These are phyloP conservation scores for Cytidiella melzeri DNA, from an alignment of 768 basidiomycete genomes.

Conservation along the genomic window DNA sequence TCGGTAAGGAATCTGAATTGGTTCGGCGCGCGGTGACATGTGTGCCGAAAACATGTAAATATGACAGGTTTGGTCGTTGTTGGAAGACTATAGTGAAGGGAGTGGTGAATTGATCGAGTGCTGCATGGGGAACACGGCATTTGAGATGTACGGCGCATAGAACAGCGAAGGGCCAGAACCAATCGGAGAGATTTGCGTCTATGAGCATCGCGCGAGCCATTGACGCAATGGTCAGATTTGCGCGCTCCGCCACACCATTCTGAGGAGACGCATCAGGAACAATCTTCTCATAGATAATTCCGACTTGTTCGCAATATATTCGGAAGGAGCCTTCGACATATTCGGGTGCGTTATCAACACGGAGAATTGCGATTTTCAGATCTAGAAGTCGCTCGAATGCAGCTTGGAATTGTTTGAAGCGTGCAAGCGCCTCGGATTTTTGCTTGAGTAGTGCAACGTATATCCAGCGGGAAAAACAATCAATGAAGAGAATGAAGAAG, in stretches of 20 bases:
- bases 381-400: too few relatives aligned
- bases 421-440: too few relatives aligned
- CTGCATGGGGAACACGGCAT: slow-evolving; percentile 8
- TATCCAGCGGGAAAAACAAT: too few relatives aligned
- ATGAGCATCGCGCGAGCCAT: slow-evolving; percentile 21
- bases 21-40: slow-evolving; percentile 16
- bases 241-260: slow-evolving; percentile 34
- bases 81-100: too few relatives aligned
- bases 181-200: slow-evolving; percentile 14
- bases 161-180: slow-evolving; percentile 24
- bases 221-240: slow-evolving; percentile 21
- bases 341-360: slow-evolving; percentile 26
- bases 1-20: too few relatives aligned
- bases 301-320: slow-evolving; percentile 20
- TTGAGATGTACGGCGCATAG: slow-evolving; percentile 15
- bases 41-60: slow-evolving; percentile 20
- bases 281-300: slow-evolving; percentile 33
- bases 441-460: too few relatives aligned
- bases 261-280: slow-evolving; percentile 36
- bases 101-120: too few relatives aligned
- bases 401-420: too few relatives aligned
- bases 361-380: slow-evolving; percentile 23
- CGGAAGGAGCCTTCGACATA: slow-evolving; percentile 21
- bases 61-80: too few relatives aligned
- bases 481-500: too few relatives aligned